phyloP scores from a whole-genome alignment of 805 yeast genomes.

The Ogataea salicorniae region DNA sequence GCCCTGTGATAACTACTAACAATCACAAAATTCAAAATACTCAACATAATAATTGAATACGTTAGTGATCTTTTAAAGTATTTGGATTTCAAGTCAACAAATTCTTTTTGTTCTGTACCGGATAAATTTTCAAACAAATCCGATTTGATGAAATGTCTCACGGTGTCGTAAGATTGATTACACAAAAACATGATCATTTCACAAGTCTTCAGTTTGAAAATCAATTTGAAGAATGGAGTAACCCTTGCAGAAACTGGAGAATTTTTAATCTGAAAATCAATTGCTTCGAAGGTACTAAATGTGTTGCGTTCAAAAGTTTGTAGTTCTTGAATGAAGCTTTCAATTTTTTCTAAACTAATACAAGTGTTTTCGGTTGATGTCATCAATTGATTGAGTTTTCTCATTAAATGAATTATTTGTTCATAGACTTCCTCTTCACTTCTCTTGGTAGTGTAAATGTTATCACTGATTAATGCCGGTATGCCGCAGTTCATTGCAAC shows the following conservation, averaged over 20 bases:
- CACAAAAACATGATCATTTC: constrained; percentile 21
- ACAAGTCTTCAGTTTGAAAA: constrained; percentile 14
- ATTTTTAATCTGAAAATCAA: constrained; percentile 1
- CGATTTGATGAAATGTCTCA: constrained; percentile 8
- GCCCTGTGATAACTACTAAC: constrained; percentile 5
- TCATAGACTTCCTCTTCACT: neutral
- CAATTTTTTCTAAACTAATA: constrained; percentile 12
- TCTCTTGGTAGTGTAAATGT: neutral
- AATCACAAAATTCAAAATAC: constrained; percentile 16
- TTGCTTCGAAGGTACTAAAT: constrained; percentile 4
- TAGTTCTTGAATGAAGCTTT: constrained; percentile 14
- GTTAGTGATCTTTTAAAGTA: constrained; percentile 14
- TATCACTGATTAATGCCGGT: constrained; percentile 11
- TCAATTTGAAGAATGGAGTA: constrained; percentile 1
- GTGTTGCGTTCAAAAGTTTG: constrained; percentile 12
- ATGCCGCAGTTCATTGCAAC: constrained; percentile 20
- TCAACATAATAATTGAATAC: constrained; percentile 15
- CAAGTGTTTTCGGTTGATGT: neutral
- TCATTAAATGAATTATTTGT: neutral
- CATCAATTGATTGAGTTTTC: neutral
- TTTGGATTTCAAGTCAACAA: constrained; percentile 6
- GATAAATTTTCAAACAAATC: constrained; percentile 5
- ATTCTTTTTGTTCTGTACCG: constrained; percentile 4
- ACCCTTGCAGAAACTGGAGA: neutral
- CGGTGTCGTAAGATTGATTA: constrained; percentile 10